Evolutionary conservation across 2,329 filamentous ascomycete genomes (phyloP).

Genomic region (Aspergillus chevalieri): DNA sequence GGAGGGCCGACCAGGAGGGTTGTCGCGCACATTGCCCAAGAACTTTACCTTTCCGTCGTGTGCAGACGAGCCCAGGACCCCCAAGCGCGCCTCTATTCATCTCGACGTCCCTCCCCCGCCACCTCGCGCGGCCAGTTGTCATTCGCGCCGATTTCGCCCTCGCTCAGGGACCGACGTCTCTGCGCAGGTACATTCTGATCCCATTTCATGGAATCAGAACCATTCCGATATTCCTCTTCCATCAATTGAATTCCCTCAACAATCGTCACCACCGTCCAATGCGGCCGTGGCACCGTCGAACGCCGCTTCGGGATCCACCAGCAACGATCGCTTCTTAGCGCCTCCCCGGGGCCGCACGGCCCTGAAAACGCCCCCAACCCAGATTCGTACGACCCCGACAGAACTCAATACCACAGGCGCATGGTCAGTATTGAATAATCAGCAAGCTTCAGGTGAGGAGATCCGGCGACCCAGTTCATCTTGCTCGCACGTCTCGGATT

Average conservation of each 20-base stretch:
- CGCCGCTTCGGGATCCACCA: conserved; percentile 16
- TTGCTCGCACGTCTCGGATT: conserved; percentile 56
- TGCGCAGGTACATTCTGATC: conserved; percentile 26
- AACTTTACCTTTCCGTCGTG: conserved; percentile 40
- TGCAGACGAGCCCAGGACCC: conserved; percentile 36
- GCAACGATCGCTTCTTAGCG: conserved; percentile 33
- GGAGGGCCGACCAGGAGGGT: conserved; percentile 32
- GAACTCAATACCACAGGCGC: conserved; percentile 22
- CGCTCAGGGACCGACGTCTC: conserved; percentile 33
- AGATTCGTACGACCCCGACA: conserved; percentile 35
- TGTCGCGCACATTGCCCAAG: conserved; percentile 43
- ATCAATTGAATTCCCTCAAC: conserved; percentile 36
- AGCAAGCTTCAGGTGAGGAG: conserved; percentile 32
- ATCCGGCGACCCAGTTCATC: conserved; percentile 53
- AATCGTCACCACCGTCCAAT: conserved; percentile 13
- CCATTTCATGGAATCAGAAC: conserved; percentile 24
- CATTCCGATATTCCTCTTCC: conserved; percentile 37
- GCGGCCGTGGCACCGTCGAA: conserved; percentile 19
- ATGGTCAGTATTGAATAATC: conserved; percentile 28
- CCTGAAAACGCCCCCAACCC: conserved; percentile 41
- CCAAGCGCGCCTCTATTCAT: conserved; percentile 34
- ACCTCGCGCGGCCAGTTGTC: conserved; percentile 39
- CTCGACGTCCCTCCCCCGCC: conserved; percentile 40
- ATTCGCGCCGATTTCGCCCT: conserved; percentile 35
- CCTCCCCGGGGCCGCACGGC: conserved; percentile 32